Base-by-base conservation (phyloP, 2,329 filamentous ascomycete species). In the Penicillium sclerotiorum region DNA sequence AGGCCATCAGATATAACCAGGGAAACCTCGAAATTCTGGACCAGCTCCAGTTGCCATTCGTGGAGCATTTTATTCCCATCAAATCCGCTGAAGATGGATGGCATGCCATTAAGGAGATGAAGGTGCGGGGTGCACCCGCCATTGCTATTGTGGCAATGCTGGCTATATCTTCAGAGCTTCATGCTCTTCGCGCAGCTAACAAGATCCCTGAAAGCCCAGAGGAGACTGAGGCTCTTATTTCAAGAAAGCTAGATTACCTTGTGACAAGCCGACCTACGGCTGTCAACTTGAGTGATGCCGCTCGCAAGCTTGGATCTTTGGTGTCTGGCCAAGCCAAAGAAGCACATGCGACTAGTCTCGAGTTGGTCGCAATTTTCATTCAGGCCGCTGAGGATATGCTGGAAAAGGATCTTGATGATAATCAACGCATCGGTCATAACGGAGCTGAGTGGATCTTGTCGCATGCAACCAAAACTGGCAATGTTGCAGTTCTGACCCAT, bases 71-170 rank as follows among this genome's bases (percentile, higher is more conserved):
- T 61, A 77, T 83, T 42, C 63, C 76, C 39, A 74, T 86, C 53
- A 69, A 68, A 48, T 77, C 76, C 28, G 75, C 77, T 42, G 76
- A 81, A 62, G 82, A 85, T 71, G 84, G 80, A 49, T 86, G 83
- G 82, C 78, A 83, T 65, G 83, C 83, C 5, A 86, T 87, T 66
- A 84, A 81, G 61, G 77, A 83, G 42, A 87, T 87, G 84, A 80
- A 81, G 57, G 77, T 79, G 13, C 78, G 84, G 45, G 88, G 90
- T 33, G 94, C 94, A 5, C 94, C 94, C 0, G 94, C 94, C 38
- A 99, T 99, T 69, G 94, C 94, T 37, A 97, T 99, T 57, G 94
- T 99, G n/a, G 94, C 94, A 18, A 89, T 89, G 17, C 81, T 99
- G 27, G 87, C 89, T 2, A 82, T 96, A 28, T 92, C 91, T 1